Evolutionary conservation across 2,329 filamentous ascomycete species (phyloP), one percentile per base, ranked within the genome.

Genomic region (Gyromitra esculenta): DNA sequence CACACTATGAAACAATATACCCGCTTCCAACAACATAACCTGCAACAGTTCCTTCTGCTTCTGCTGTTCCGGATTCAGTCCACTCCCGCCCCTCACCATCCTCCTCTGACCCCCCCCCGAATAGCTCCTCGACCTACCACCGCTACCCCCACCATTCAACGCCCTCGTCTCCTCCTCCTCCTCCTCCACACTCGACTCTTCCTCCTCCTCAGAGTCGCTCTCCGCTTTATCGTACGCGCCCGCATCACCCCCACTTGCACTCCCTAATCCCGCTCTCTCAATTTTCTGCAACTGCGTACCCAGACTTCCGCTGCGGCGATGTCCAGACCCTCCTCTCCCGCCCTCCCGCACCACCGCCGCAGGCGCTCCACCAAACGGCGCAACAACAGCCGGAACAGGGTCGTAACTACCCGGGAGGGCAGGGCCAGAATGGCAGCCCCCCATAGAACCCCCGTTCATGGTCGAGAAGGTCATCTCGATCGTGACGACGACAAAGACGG

Each of bases 401-500:
- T 72, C 71, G 18, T 75, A 77, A n/a, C 45, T 35, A 13, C 62
- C 76, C 37, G 45, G 72, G 43, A 57, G 50, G 3, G 43, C 37
- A 39, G 75, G 72, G 39, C 76, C 76, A 6, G 70, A 66, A 60
- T 80, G 79, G 52, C 78, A 80, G 1, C 78, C 73, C 7, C 77
- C 78, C 72, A 78, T 77, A 21, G 76, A 86, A 7, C 88, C 89
- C 4, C 89, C 89, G 81, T 87, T 87, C 68, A 79, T 79, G 15
- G 91, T 91, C 0, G 93, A 94, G 80, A 98, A 90, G 82, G 94
- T 93, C 85, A 96, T 97, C 83, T 98, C 95, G 67, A 97, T 88
- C 1, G 89, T 88, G 5, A 97, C 92, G 1, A 97, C 94, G 2
- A 92, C 85, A 75, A 97, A 87, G n/a, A 93, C 92, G 9, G 92